A percentile compares a stretch with the other conserved stretches of the same genome.
phyloP scores from a whole-genome alignment of 169 alveolate genomes.

The Babesia sp. region DNA sequence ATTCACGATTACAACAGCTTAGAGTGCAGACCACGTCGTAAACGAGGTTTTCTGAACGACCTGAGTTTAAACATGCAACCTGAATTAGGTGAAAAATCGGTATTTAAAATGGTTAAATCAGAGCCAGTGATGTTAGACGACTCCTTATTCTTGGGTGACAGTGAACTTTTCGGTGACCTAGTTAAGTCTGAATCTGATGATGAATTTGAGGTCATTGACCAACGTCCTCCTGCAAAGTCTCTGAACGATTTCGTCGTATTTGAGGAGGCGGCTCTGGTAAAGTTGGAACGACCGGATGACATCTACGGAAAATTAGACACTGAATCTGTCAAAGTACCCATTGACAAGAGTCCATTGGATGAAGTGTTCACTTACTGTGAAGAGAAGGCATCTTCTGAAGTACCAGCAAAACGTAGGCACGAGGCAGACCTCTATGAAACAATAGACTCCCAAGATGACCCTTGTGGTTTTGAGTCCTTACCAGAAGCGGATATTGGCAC shows the following conservation, averaged over 20 bases:
- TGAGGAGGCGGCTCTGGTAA: neutral
- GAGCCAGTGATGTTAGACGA: slow-evolving; percentile 23
- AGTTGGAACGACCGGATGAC: neutral
- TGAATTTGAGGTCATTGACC: slow-evolving; percentile 21
- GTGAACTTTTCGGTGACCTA: slow-evolving; percentile 58
- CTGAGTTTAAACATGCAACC: slow-evolving; percentile 30
- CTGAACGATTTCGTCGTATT: neutral
- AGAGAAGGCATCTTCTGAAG: too few relatives aligned
- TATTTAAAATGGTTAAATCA: neutral
- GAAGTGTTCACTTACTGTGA: too few relatives aligned
- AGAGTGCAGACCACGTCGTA: slow-evolving; percentile 8
- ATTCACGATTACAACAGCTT: slow-evolving; percentile 40
- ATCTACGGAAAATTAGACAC: too few relatives aligned
- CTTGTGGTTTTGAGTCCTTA: too few relatives aligned
- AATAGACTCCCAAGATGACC: too few relatives aligned
- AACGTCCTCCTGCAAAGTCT: neutral
- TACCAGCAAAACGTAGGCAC: too few relatives aligned
- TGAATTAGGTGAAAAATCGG: neutral
- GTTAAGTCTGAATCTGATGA: slow-evolving; percentile 19
- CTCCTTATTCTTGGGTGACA: slow-evolving; percentile 45
- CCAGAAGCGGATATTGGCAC: too few relatives aligned
- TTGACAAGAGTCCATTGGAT: too few relatives aligned
- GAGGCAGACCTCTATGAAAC: too few relatives aligned
- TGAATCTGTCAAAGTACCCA: too few relatives aligned
- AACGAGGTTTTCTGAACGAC: slow-evolving; percentile 34